These are phyloP conservation scores for Dryadomyces quercus-mongolicae DNA, from an alignment of 2,329 filamentous ascomycete species.

Conservation along the genomic window DNA sequence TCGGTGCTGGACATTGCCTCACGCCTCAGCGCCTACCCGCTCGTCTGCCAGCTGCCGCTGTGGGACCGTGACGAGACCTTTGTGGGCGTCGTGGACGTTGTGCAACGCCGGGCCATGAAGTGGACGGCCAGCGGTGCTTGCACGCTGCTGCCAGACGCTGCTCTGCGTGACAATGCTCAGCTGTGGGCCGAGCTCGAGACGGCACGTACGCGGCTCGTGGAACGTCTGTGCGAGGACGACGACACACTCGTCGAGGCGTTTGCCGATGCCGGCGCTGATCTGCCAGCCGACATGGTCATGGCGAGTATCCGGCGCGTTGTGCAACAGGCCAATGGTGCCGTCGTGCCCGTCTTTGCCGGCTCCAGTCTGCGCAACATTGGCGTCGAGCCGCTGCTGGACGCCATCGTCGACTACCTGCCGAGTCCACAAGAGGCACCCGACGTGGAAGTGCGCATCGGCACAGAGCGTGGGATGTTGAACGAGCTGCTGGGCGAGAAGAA, in stretches of 20 bases:
- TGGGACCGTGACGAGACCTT: slow-evolving; percentile 69
- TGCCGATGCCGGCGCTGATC: slow-evolving; percentile 64
- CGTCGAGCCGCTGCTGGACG: slow-evolving; percentile 82
- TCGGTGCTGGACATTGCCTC: slow-evolving; percentile 78
- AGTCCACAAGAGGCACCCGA: slow-evolving; percentile 41
- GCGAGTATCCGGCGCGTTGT: slow-evolving; percentile 64
- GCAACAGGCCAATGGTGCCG: slow-evolving; percentile 51
- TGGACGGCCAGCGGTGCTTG: slow-evolving; percentile 43
- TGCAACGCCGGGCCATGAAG: slow-evolving; percentile 61
- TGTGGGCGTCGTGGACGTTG: slow-evolving; percentile 72
- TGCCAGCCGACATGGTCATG: slow-evolving; percentile 55
- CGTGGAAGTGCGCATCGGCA: slow-evolving; percentile 23
- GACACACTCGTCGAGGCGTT: slow-evolving; percentile 77
- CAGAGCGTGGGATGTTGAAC: slow-evolving; percentile 33
- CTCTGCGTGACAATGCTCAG: slow-evolving; percentile 38
- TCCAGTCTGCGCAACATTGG: slow-evolving; percentile 92
- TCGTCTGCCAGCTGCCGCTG: slow-evolving; percentile 92
- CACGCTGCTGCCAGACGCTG: slow-evolving; percentile 16
- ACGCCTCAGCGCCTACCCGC: slow-evolving; percentile 70
- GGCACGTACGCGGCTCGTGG: slow-evolving; percentile 67
- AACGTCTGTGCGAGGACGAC: slow-evolving; percentile 79
- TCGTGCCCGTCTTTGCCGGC: slow-evolving; percentile 81
- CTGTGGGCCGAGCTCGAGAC: slow-evolving; percentile 57
- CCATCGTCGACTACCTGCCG: slow-evolving; percentile 76
- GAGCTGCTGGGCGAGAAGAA: slow-evolving; percentile 23